Conservation (phyloP, 139 green algal species). For the Desmodesmus armatus region DNA sequence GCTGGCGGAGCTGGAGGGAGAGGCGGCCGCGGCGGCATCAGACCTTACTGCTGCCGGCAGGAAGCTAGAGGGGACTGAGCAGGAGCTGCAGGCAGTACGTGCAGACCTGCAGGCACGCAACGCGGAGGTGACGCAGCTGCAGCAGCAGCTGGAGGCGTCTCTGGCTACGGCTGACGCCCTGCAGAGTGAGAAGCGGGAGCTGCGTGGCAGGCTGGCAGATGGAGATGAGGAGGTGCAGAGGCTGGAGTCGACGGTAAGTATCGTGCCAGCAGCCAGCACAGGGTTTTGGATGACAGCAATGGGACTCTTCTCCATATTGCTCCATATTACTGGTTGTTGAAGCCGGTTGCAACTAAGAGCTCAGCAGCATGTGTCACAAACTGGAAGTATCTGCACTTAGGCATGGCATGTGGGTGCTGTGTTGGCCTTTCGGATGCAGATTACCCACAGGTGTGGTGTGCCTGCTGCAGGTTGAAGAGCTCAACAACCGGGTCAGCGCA, state of each 20-base stretch:
- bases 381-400: too few relatives aligned
- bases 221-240: constrained; percentile 7
- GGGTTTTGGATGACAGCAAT: too few relatives aligned
- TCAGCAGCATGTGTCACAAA: too few relatives aligned
- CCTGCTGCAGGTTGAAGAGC: constrained; percentile 42
- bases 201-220: not conserved
- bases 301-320: not conserved
- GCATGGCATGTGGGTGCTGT: too few relatives aligned
- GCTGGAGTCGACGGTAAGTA: constrained; percentile 4
- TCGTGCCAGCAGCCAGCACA: too few relatives aligned
- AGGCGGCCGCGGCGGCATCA: not conserved
- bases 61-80: not conserved
- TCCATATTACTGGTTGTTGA: not conserved
- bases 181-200: constrained; percentile 29
- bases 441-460: too few relatives aligned
- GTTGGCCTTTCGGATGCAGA: too few relatives aligned
- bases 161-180: not conserved
- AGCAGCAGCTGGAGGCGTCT: constrained; percentile 6
- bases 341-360: too few relatives aligned
- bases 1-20: not conserved
- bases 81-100: not conserved
- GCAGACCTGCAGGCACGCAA: not conserved
- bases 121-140: not conserved
- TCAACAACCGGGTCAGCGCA: not conserved
- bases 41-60: not conserved